Percentiles rank a stretch among this genome's conserved stretches.
phyloP scores from a whole-genome alignment of 108 stramenopile species.

The Schizochytrium sp. region DNA sequence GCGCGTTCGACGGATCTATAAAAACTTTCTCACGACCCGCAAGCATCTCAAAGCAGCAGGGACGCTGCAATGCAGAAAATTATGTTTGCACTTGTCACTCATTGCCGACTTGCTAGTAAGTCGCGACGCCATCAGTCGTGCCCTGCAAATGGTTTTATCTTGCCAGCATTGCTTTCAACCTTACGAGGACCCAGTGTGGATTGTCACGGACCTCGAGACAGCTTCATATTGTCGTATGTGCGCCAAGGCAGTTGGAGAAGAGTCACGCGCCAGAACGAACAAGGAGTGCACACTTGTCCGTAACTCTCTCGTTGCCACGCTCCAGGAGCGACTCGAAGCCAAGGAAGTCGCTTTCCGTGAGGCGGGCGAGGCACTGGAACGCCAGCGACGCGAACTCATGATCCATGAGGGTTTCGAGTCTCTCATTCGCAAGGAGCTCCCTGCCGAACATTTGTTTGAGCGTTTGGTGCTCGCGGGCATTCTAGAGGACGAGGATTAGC shows the following conservation, averaged over 20 bases:
- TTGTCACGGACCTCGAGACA: neutral
- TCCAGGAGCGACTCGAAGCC: neutral
- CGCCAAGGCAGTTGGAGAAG: neutral
- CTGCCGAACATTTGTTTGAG: too few relatives aligned
- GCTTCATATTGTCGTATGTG: neutral
- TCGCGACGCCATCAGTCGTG: neutral
- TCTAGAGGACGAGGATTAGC: too few relatives aligned
- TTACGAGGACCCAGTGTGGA: neutral
- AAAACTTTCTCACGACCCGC: neutral
- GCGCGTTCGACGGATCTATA: neutral
- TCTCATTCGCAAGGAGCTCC: too few relatives aligned
- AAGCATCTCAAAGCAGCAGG: neutral
- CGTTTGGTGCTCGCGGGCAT: too few relatives aligned
- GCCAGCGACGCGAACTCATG: neutral
- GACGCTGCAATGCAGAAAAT: neutral
- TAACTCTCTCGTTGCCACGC: neutral
- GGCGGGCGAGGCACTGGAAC: neutral
- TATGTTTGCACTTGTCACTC: neutral
- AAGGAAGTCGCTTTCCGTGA: neutral
- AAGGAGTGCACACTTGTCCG: neutral
- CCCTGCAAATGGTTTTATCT: neutral
- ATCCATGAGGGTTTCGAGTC: too few relatives aligned
- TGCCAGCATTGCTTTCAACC: neutral
- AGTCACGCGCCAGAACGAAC: neutral
- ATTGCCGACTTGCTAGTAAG: neutral